phyloP scores from a whole-genome alignment of 768 basidiomycete species.

The Kwoniella pini region DNA sequence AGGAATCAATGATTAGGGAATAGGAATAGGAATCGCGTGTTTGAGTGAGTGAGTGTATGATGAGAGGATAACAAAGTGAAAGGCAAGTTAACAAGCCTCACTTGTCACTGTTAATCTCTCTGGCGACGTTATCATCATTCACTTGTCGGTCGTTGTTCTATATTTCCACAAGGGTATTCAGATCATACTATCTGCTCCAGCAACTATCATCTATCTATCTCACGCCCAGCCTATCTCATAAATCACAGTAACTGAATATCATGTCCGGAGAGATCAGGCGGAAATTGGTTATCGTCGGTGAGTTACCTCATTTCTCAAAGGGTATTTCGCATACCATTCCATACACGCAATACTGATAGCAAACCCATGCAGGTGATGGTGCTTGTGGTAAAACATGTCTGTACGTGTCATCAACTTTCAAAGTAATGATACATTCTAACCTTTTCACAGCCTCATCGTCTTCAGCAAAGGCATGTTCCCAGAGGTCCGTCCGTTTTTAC shows the following conservation, averaged over 20 bases:
- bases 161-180: too few species aligned
- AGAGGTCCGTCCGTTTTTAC: constrained; percentile 37
- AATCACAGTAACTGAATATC: constrained; percentile 10
- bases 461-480: constrained; percentile 54
- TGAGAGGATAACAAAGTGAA: too few species aligned
- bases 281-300: constrained; percentile 96
- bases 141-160: too few species aligned
- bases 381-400: constrained; percentile 80
- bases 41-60: too few species aligned
- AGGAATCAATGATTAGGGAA: too few species aligned
- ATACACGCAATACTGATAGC: neutral
- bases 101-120: neutral
- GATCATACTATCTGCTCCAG: neutral
- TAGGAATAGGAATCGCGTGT: too few species aligned
- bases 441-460: constrained; percentile 38
- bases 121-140: neutral
- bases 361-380: constrained; percentile 70
- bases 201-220: neutral
- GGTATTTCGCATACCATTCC: neutral
- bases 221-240: neutral
- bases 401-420: constrained; percentile 17
- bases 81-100: neutral
- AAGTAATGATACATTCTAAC: constrained; percentile 4
- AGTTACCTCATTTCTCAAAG: constrained; percentile 23
- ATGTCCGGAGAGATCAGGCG: constrained; percentile 95